Evolutionary conservation across 176 grass and related monocot genomes (phyloP).

Genomic region (Pontederia paniculata): DNA sequence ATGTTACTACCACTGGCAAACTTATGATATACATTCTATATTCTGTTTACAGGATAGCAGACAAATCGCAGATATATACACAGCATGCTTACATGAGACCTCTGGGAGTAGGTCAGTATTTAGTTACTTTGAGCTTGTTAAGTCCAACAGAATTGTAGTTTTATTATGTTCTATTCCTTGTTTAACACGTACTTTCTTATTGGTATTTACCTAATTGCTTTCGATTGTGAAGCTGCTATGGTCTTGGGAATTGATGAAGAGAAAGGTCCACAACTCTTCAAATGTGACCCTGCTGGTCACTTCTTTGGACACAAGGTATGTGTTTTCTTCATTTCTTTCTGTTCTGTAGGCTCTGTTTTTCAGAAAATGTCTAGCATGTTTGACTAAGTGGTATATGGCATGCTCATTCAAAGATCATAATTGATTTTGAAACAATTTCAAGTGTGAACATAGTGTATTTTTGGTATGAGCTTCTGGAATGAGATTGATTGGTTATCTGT

Average conservation of each 20-base stretch:
- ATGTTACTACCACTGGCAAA: background rate
- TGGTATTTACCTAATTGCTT: background rate
- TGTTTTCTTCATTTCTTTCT: background rate
- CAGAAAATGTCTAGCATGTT: background rate
- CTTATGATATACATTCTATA: too few relatives aligned
- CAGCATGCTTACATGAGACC: conserved; percentile 99
- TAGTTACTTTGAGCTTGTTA: background rate
- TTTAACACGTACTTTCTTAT: background rate
- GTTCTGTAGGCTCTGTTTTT: background rate
- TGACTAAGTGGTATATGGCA: too few relatives aligned
- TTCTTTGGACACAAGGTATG: conserved; percentile 95
- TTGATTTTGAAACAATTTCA: too few relatives aligned
- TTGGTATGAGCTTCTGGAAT: too few relatives aligned
- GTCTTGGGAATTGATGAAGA: conserved; percentile 94
- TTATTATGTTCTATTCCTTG: background rate
- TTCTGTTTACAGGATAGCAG: conserved; percentile 58
- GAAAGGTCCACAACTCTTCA: conserved; percentile 93
- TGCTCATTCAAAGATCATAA: too few relatives aligned
- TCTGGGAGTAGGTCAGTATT: conserved; percentile 79
- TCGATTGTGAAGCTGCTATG: conserved; percentile 54
- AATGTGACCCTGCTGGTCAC: conserved; percentile 94
- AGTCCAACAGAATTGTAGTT: background rate
- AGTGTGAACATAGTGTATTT: too few relatives aligned
- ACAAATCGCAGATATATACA: conserved; percentile 97
- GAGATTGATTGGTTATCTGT: too few relatives aligned